Conservation (phyloP, 257 asterid species). For the Plantago major region DNA sequence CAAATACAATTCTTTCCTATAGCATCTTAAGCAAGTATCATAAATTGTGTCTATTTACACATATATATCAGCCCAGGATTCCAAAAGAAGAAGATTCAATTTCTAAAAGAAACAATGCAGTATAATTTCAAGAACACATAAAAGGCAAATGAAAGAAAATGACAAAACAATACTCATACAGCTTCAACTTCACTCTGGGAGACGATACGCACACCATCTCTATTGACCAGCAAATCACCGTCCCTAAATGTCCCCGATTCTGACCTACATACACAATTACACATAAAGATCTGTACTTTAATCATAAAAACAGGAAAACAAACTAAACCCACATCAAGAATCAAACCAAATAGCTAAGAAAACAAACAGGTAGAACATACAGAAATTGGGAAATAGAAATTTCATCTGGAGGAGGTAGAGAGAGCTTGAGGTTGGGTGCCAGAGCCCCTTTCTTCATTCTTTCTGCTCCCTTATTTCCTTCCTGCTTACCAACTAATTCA, state of each 20-base stretch:
- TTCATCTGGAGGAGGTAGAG: slow-evolving; percentile 88
- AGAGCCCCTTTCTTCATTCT: slow-evolving; percentile 74
- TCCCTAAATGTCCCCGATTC: slow-evolving; percentile 94
- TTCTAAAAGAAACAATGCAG: slow-evolving; percentile 5
- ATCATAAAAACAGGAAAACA: neutral
- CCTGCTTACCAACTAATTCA: too few species aligned
- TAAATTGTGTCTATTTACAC: too few species aligned
- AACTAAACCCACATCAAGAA: neutral
- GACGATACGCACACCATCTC: slow-evolving; percentile 85
- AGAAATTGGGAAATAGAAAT: slow-evolving; percentile 69
- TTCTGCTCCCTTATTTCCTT: neutral
- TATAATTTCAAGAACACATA: neutral
- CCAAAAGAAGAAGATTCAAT: too few species aligned
- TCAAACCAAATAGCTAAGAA: neutral
- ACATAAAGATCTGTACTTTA: neutral
- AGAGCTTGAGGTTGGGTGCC: slow-evolving; percentile 70
- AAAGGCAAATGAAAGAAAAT: neutral
- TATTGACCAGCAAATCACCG: slow-evolving; percentile 93
- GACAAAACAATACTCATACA: slow-evolving; percentile 32
- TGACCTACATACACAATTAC: slow-evolving; percentile 41
- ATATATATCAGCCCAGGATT: too few species aligned
- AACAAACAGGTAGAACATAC: slow-evolving; percentile 39
- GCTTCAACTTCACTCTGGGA: slow-evolving; percentile 65
- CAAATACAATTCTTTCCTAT: too few species aligned
- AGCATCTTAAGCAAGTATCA: too few species aligned